Evolutionary conservation across 2,329 filamentous ascomycete genomes (phyloP), one percentile per base, ranked within the genome.

Genomic region (Ceratocystis diversiconidia): DNA sequence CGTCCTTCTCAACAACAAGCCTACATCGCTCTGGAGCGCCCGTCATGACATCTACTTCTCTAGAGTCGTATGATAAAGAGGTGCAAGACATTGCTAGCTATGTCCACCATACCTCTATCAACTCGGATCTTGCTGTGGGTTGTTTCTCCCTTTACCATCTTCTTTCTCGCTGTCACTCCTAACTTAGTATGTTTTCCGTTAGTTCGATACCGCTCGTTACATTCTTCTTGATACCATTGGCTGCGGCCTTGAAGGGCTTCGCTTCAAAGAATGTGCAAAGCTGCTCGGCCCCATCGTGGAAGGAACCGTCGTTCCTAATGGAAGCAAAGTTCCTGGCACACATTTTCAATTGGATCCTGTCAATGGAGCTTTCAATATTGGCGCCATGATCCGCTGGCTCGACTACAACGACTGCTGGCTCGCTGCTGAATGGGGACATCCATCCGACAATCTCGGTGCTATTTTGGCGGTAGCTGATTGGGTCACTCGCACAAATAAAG

Each of bases 401-500:
- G 94, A 99, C 80, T 99, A 97, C 84, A 99, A 99, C 77, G 94
- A 99, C 83, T 97, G 94, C 85, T 99, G 92, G 94, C 82, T 97
- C 69, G 94, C 92, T 57, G 94, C 94, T 66, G 94, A 99, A 80
- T 99, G 94, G 94, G 94, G 94, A 67, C 94, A 99, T 77, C 94
- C 94, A 69, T 96, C 92, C 3, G 94, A 99, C 81, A 99, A 99
- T 81, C 78, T 99, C 71, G 94, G 94, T 69, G 94, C 92, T 72
- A 99, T 99, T 74, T 85, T 99, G 69, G 90, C 92, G 60, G 92
- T 96, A 63, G 90, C 94, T 68, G 94, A 99, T 81, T 99, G 94
- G 94, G 85, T 96, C 73, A 95, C 92, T 71, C 88, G 94, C 72
- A 96, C 92, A 74, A 87, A 88, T 79, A 85, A 85, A 77, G 82